Conservation (phyloP, 495 filamentous ascomycete species). For the Podospora pseudoanserina region DNA sequence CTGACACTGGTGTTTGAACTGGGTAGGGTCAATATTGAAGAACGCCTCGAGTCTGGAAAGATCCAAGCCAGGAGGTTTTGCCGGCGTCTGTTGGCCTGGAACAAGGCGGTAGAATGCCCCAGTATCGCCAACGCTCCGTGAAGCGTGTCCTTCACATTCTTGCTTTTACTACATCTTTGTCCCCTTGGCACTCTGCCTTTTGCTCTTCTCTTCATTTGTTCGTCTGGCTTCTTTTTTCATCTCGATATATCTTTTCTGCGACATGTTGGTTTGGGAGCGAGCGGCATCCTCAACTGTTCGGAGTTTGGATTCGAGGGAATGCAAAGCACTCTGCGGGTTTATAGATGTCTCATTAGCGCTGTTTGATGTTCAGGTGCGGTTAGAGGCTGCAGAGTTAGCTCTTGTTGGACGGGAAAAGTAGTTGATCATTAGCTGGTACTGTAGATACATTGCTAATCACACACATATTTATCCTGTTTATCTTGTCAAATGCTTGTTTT, state of each 20-base stretch:
- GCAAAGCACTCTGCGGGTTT: not conserved
- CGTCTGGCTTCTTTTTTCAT: too few relatives aligned
- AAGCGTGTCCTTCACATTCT: not conserved
- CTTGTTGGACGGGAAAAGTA: not conserved
- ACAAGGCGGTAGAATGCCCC: slow-evolving; percentile 23
- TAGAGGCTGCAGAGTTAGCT: not conserved
- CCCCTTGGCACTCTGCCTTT: not conserved
- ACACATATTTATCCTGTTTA: not conserved
- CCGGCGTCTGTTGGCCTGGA: slow-evolving; percentile 29
- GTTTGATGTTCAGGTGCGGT: not conserved
- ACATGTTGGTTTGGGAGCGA: not conserved
- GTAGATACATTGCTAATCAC: not conserved
- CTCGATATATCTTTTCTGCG: not conserved
- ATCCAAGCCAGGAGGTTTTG: slow-evolving; percentile 36
- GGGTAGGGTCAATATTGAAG: slow-evolving; percentile 7
- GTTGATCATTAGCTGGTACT: not conserved
- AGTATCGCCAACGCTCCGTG: not conserved
- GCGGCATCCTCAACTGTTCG: not conserved
- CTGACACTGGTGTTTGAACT: slow-evolving; percentile 20
- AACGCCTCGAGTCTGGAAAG: slow-evolving; percentile 25
- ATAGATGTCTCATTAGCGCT: not conserved
- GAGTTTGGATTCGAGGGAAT: not conserved
- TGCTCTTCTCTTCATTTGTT: not conserved
- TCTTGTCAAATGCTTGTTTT: too few relatives aligned
- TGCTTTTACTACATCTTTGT: not conserved